Evolutionary conservation across 1,284 basidiomycete species (phyloP).

Genomic region (Retiboletus fuscus): DNA sequence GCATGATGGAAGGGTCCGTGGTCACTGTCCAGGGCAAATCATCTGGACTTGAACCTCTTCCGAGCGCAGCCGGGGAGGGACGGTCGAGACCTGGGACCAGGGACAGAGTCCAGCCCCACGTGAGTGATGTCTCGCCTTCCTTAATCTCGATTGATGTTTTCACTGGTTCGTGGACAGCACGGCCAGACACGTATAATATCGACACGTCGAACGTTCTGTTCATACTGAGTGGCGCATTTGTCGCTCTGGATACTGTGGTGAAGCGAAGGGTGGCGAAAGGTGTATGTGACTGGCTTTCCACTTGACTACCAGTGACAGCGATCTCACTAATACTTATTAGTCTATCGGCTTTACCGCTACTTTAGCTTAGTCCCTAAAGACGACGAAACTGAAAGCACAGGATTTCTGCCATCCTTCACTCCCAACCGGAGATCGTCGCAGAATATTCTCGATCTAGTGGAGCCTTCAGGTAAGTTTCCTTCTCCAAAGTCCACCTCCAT

Average conservation of each 20-base stretch:
- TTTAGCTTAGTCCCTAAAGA: conserved; percentile 65
- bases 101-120: conserved; percentile 41
- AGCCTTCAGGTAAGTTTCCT: conserved; percentile 66
- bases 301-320: background rate
- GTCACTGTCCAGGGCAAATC: conserved; percentile 86
- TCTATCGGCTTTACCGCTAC: conserved; percentile 90
- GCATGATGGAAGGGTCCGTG: conserved; percentile 93
- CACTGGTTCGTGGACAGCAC: conserved; percentile 55
- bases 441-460: conserved; percentile 72
- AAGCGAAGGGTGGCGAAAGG: conserved; percentile 85
- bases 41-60: conserved; percentile 58
- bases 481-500: conserved; percentile 17
- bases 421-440: conserved; percentile 66
- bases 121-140: conserved; percentile 27
- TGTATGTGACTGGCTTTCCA: conserved; percentile 59
- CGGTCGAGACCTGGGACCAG: conserved; percentile 59
- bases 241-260: conserved; percentile 88
- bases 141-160: background rate
- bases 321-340: conserved; percentile 52
- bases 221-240: conserved; percentile 93
- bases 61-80: conserved; percentile 56
- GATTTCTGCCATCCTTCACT: conserved; percentile 76
- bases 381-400: conserved; percentile 45
- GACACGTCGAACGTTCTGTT: conserved; percentile 93
- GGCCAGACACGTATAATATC: conserved; percentile 76